These are phyloP conservation scores for Boletus insuetus DNA, from an alignment of 768 basidiomycete species.

Conservation along the genomic window DNA sequence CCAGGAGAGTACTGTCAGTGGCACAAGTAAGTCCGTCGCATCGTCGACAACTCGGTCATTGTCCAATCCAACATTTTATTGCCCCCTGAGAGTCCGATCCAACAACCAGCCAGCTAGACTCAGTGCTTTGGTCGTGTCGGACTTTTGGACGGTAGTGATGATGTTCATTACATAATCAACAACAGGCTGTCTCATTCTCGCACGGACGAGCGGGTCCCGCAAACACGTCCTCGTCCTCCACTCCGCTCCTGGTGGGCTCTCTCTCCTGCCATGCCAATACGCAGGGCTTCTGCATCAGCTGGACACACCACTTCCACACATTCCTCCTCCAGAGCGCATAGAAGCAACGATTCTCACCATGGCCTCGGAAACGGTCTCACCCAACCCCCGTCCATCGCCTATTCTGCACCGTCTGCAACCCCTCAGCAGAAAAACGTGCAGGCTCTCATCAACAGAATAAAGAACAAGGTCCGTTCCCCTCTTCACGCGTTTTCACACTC, in stretches of 20 bases:
- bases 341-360: conserved; percentile 62
- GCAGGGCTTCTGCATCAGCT: conserved; percentile 61
- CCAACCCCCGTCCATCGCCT: conserved; percentile 36
- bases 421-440: conserved; percentile 83
- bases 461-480: conserved; percentile 61
- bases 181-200: conserved; percentile 11
- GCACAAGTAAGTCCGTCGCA: background rate
- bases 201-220: conserved; percentile 16
- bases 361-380: conserved; percentile 31
- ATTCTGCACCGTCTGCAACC: conserved; percentile 40
- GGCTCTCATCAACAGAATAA: conserved; percentile 75
- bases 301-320: conserved; percentile 36
- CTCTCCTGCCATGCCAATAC: conserved; percentile 42
- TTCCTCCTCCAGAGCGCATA: conserved; percentile 50
- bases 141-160: too few relatives aligned
- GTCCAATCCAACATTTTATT: too few relatives aligned
- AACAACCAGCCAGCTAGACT: too few relatives aligned
- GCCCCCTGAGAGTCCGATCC: too few relatives aligned
- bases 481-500: background rate
- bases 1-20: background rate
- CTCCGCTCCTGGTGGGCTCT: conserved; percentile 15
- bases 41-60: background rate
- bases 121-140: too few relatives aligned
- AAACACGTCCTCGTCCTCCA: conserved; percentile 1
- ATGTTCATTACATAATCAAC: conserved; percentile 2